Evolutionary conservation across 2,329 filamentous ascomycete species (phyloP).

Genomic region (Fusarium devonianum): DNA sequence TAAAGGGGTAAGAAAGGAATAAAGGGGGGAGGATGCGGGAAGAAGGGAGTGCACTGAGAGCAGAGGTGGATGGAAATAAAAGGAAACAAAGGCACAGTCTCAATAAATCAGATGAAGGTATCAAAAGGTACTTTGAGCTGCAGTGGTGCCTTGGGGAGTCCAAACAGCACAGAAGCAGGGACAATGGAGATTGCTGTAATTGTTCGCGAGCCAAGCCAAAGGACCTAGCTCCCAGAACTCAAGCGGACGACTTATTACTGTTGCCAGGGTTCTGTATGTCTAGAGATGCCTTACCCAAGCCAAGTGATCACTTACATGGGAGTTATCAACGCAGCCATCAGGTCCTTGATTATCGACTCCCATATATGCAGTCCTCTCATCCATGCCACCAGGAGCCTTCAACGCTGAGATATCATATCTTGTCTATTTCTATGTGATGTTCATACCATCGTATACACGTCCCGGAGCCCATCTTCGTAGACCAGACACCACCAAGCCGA

Average conservation of each 20-base stretch:
- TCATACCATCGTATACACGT: constrained; percentile 33
- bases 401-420: constrained; percentile 2
- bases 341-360: not conserved
- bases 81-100: not conserved
- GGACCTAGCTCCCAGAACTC: not conserved
- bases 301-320: no score
- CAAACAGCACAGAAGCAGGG: not conserved
- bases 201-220: not conserved
- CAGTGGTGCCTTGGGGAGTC: not conserved
- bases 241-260: not conserved
- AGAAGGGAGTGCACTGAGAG: not conserved
- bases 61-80: constrained; percentile 1
- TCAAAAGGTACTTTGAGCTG: not conserved
- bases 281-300: not conserved
- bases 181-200: not conserved
- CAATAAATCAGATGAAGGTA: not conserved
- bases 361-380: not conserved
- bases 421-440: constrained; percentile 38
- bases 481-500: constrained; percentile 15
- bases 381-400: not conserved
- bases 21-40: not conserved
- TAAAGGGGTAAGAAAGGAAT: not conserved
- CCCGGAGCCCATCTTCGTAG: constrained; percentile 26
- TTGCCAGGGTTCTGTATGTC: not conserved
- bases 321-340: no score